Base-by-base conservation (phyloP, 176 grass and related monocot genomes). In the Avena insularis region DNA sequence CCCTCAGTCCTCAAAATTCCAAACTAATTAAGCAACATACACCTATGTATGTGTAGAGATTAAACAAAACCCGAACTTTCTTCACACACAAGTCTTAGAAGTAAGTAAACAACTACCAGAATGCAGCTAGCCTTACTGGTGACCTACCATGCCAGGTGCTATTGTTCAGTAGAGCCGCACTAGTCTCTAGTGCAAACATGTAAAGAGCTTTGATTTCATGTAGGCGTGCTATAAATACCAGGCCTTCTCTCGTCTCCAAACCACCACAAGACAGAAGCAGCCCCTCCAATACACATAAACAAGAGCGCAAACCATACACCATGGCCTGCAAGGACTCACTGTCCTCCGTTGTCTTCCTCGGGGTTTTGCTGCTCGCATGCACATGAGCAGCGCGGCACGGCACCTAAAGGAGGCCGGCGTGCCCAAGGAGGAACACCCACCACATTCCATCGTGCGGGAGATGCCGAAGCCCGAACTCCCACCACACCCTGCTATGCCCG, bases 331-430 rank as follows among this genome's bases (percentile, higher is more conserved):
- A 45, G 65, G 79, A 3, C 49, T 31, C 89, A 16, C 31, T 71
- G 79, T 21, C 63, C 0, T 70, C 54, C 2, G 13, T 77, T 50
- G 11, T 21, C 12, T 56, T 87, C 64, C 73, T 90, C 54, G 1
- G 33, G 61, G 79, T 62, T 13, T 16, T 86, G 29, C 83, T 90
- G 75, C 83, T 90, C 40, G 51, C 79, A 0, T 82, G 83, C 78
- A 36, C 71, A 71, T 82, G 89, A 65, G 84, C 84, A 87, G 33
- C 16, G 64, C 45, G 9, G 79, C 84, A 16, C 64, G 89, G 12
- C 29, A 20, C 46, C 64, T 87, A 9, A 55, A 83, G 63, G 89
- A 90, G 84, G 29, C 31, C 2, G 10, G 3, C 11, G 48, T 67
- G 62, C 72, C 83, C 33, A 85, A 78, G 54, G 87, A 78, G 43